Conservation (phyloP, 2,329 filamentous ascomycete species). For the Cladosporium sp. region DNA sequence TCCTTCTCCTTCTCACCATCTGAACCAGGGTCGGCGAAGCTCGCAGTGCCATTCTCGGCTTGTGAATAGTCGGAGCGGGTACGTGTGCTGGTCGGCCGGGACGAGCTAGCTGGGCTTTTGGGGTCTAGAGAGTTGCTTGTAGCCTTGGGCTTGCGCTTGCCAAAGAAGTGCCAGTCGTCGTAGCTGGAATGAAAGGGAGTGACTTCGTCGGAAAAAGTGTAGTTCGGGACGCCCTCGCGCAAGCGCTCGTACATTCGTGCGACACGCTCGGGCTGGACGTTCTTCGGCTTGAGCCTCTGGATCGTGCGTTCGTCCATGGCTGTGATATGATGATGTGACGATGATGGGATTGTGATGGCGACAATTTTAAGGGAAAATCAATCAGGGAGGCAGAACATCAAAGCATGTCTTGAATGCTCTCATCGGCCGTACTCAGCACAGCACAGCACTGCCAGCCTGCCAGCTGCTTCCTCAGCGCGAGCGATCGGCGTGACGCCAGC, state of each 20-base stretch:
- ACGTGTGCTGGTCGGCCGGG: slow-evolving; percentile 30
- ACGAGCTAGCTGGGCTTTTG: slow-evolving; percentile 14
- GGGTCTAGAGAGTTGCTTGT: not conserved
- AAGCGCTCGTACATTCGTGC: slow-evolving; percentile 39
- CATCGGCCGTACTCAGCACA: slow-evolving; percentile 17
- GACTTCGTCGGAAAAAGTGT: slow-evolving; percentile 42
- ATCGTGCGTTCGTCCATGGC: slow-evolving; percentile 21
- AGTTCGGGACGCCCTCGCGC: slow-evolving; percentile 37
- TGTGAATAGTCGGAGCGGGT: slow-evolving; percentile 34
- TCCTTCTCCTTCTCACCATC: slow-evolving; percentile 32
- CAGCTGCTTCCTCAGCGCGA: not conserved
- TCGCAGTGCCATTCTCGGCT: slow-evolving; percentile 26
- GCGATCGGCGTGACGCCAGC: slow-evolving; percentile 1
- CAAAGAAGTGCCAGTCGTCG: slow-evolving; percentile 74
- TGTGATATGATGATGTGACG: not conserved
- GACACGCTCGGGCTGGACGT: slow-evolving; percentile 19
- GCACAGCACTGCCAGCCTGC: slow-evolving; percentile 18
- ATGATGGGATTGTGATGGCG: not conserved
- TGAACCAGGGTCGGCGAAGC: slow-evolving; percentile 5
- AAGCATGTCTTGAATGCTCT: not conserved
- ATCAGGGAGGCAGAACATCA: not conserved
- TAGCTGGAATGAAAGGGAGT: slow-evolving; percentile 62
- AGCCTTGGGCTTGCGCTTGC: slow-evolving; percentile 28
- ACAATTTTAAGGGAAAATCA: not conserved
- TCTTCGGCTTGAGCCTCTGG: slow-evolving; percentile 20